Percentiles rank a stretch among this genome's conserved stretches.
Evolutionary conservation across 129 eudicot species (phyloP).

Genomic region (Lactuca saligna): DNA sequence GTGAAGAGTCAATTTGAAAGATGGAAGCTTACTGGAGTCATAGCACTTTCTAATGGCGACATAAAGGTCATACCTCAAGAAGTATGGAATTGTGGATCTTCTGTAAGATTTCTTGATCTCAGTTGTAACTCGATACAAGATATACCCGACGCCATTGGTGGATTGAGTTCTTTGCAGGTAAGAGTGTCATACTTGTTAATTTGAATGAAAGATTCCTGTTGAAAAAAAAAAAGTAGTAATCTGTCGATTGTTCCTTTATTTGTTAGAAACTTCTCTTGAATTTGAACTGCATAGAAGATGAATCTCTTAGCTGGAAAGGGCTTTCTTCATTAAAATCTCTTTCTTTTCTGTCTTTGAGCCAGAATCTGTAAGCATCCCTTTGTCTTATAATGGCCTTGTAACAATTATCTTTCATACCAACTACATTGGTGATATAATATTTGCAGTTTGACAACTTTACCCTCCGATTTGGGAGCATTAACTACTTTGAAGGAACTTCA

Average conservation of each 20-base stretch:
- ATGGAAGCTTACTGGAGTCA: slow-evolving; percentile 86
- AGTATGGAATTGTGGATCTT: slow-evolving; percentile 79
- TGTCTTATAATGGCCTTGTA: no score
- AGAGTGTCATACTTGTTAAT: background rate
- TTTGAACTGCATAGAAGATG: slow-evolving; percentile 59
- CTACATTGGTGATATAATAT: slow-evolving; percentile 8
- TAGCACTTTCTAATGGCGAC: slow-evolving; percentile 55
- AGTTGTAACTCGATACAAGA: slow-evolving; percentile 60
- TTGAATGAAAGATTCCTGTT: background rate
- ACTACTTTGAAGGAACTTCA: slow-evolving; percentile 70
- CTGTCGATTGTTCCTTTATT: slow-evolving; percentile 9
- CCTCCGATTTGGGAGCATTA: slow-evolving; percentile 71
- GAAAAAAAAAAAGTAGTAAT: background rate
- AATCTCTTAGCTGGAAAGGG: slow-evolving; percentile 80
- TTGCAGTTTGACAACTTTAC: slow-evolving; percentile 72
- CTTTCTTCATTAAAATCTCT: slow-evolving; percentile 56
- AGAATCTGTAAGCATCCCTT: slow-evolving; percentile 62
- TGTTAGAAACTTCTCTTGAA: slow-evolving; percentile 70
- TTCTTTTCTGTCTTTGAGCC: slow-evolving; percentile 55
- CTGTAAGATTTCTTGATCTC: slow-evolving; percentile 81
- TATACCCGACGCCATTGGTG: slow-evolving; percentile 58
- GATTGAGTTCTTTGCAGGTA: slow-evolving; percentile 67
- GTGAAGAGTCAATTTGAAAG: slow-evolving; percentile 53
- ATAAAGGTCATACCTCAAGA: slow-evolving; percentile 77
- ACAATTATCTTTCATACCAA: slow-evolving; percentile 9